These are phyloP conservation scores for Aspergillus ruber DNA, from an alignment of 2,329 filamentous ascomycete genomes.

Conservation along the genomic window DNA sequence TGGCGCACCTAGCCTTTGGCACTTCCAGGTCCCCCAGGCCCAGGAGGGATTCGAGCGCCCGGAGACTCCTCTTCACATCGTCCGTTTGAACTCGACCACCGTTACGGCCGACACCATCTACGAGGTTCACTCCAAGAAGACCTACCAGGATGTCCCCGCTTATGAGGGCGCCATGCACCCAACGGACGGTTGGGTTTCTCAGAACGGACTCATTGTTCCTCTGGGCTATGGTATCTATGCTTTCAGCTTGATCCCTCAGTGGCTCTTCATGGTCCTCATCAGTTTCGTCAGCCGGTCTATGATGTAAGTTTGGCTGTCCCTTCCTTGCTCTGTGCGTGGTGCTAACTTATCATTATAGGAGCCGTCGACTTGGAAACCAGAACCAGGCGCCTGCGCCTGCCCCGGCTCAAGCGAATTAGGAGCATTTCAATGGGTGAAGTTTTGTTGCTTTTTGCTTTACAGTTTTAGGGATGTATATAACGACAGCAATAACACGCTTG, in stretches of 20 bases:
- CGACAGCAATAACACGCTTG: slow-evolving; percentile 10
- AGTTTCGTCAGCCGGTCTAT: slow-evolving; percentile 55
- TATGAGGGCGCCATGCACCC: slow-evolving; percentile 58
- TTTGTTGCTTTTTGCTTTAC: slow-evolving; percentile 7
- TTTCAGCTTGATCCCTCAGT: slow-evolving; percentile 55
- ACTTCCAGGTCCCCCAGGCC: slow-evolving; percentile 51
- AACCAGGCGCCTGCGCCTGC: slow-evolving; percentile 14
- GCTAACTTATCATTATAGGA: slow-evolving; percentile 15
- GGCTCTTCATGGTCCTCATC: slow-evolving; percentile 59
- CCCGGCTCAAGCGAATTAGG: slow-evolving; percentile 15
- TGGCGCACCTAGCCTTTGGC: slow-evolving; percentile 50
- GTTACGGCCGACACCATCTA: slow-evolving; percentile 53
- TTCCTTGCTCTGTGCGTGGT: neutral
- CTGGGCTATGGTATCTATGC: slow-evolving; percentile 52
- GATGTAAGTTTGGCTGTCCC: slow-evolving; percentile 45
- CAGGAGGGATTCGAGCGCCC: slow-evolving; percentile 48
- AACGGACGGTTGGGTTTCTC: slow-evolving; percentile 51
- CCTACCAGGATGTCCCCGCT: slow-evolving; percentile 44
- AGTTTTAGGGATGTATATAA: slow-evolving; percentile 28
- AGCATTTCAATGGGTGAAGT: slow-evolving; percentile 6
- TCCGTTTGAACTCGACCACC: slow-evolving; percentile 52
- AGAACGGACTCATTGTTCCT: slow-evolving; percentile 48
- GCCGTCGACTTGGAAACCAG: slow-evolving; percentile 23
- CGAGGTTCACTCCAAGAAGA: slow-evolving; percentile 51
- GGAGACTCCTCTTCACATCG: slow-evolving; percentile 47